Base-by-base conservation (phyloP, 495 filamentous ascomycete species). In the Halenospora varia region DNA sequence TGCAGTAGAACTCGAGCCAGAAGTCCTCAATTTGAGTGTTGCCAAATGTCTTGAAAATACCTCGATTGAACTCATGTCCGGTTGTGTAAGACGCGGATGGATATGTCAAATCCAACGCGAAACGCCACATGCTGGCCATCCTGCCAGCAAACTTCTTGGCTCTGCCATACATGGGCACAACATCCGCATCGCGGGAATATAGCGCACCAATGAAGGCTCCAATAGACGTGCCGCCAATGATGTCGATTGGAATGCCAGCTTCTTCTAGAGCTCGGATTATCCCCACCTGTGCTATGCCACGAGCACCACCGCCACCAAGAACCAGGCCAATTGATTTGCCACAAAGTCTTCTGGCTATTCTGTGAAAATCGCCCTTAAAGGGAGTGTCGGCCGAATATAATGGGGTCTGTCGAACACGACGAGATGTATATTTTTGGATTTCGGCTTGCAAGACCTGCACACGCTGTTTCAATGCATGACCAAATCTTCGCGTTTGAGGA, bases 1-100 rank as follows among this genome's bases (percentile, higher is more conserved):
- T 98, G 78, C 95, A 97, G 77, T 97, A 98, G 73, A 92, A 98
- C 57, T 96, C 90, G 15, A 98, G 82, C 94, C 94, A 97, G 68
- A 97, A 97, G 68, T 97, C 95, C 73, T 98, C 94, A 53, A 98
- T 97, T 70, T 97, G 94, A 39, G 88, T 87, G 59, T 96, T 89
- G 9, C 91, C 93, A 70, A 98, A 96, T 0, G 94, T 91, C 73
- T 97, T 97, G 82, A 97, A 98, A 66, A 98, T 97, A 10, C 95
- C 95, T 2, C 94, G 89, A 68, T 98, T 98, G 81, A 98, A 98
- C 65, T 97, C 94, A 69, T 98, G 94, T 2, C 94, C 94, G 0
- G 94, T 98, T 6, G 94, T 98, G 71, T 98, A 98, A 13, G 92
- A 96, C 20, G 83, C 84, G 15, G 90, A 93, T 0, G 94, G 94